Base-by-base conservation (phyloP, 2,329 filamentous ascomycete genomes). In the Ambrosiella xylebori region DNA sequence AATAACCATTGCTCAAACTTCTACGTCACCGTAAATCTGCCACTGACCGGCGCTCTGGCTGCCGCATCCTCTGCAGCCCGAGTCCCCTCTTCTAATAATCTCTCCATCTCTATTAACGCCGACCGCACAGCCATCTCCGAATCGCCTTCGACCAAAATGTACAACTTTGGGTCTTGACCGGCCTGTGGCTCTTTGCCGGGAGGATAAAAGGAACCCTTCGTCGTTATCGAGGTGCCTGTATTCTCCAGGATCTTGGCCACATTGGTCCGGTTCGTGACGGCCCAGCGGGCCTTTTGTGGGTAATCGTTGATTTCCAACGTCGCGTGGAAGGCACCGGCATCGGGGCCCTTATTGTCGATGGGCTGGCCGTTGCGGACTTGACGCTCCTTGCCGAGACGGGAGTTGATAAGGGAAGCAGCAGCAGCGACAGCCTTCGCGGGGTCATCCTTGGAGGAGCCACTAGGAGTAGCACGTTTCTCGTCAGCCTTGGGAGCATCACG, bases 291-390 rank as follows among this genome's bases (percentile, higher is more conserved):
- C 76, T 96, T 97, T 69, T 98, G 93, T 39, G 93, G 93, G 71
- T 97, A 97, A 71, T 98, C 93, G 71, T 98, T 98, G 79, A 98
- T 98, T 71, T 97, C 93, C 61, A 98, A 77, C 3, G 91, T 97
- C 13, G 93, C 90, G 69, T 98, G 93, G 77, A 89, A 98, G 0
- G 90, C 89, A 56, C 93, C 93, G 2, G 93, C 93, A 69, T 98
- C 93, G 0, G 93, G 93, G 0, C 93, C 93, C 71, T 96, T 96
- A 73, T 98, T 98, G 74, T 98, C 93, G 67, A 96, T 94, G 7
- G 93, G 89, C 61, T 95, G 90, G 12, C 93, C 93, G 3, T 88
- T 85, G 61, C 93, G 85, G 65, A 96, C 84, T 68, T 93, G 86
- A 40, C 90, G 90, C 39, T 88, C 88, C 64, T 88, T 88, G 66